Evolutionary conservation across 805 yeast genomes (phyloP).

Genomic region (Starmerella bombi): DNA sequence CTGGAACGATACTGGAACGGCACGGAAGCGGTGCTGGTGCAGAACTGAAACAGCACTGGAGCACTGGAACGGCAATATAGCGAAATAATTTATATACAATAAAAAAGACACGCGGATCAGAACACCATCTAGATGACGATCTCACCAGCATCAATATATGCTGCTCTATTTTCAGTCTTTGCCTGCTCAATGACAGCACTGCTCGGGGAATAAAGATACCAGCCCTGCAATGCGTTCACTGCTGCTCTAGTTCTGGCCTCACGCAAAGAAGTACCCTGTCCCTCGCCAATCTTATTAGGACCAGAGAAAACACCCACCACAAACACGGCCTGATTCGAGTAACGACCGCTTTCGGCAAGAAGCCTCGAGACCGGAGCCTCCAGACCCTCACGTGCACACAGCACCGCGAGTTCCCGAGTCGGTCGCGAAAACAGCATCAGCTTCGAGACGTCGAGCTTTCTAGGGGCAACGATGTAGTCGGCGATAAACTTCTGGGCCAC

Average conservation of each 20-base stretch:
- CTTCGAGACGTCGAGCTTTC: constrained; percentile 59
- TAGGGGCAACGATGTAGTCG: constrained; percentile 57
- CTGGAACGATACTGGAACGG: too few species aligned
- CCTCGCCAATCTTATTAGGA: constrained; percentile 73
- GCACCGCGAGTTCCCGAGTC: constrained; percentile 62
- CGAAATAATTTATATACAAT: too few species aligned
- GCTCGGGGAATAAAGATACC: constrained; percentile 78
- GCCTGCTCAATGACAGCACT: constrained; percentile 28
- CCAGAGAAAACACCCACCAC: constrained; percentile 89
- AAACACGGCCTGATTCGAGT: constrained; percentile 67
- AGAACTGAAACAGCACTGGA: too few species aligned
- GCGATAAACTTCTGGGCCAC: constrained; percentile 55
- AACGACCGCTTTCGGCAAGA: constrained; percentile 87
- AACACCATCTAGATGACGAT: constrained; percentile 20
- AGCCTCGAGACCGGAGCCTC: constrained; percentile 67
- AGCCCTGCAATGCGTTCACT: constrained; percentile 77
- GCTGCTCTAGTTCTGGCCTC: constrained; percentile 91
- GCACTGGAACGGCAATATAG: too few species aligned
- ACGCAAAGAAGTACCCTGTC: constrained; percentile 75
- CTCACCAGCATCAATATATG: constrained; percentile 23
- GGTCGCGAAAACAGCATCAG: constrained; percentile 78
- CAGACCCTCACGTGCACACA: constrained; percentile 64
- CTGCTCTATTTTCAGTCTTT: constrained; percentile 10
- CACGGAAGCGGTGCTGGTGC: too few species aligned
- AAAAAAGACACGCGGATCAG: too few species aligned